phyloP scores from a whole-genome alignment of 805 yeast genomes.

The Zygosaccharomyces lentus region DNA sequence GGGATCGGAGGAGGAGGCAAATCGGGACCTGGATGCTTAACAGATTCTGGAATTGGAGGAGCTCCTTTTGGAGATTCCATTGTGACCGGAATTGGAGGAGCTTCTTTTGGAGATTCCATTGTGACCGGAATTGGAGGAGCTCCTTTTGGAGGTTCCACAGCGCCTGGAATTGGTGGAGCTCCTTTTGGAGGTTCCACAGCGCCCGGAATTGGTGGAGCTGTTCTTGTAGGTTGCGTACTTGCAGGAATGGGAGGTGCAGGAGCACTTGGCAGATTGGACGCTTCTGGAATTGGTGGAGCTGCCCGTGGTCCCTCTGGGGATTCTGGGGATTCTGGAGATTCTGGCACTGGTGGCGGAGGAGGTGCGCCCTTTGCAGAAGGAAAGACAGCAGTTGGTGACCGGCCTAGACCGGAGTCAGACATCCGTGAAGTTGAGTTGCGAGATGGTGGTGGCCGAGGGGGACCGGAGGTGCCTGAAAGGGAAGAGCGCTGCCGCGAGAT shows the following conservation, averaged over 20 bases:
- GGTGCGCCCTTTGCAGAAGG: not conserved
- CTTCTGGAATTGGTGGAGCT: not conserved
- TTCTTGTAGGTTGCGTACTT: not conserved
- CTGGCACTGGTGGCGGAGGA: not conserved
- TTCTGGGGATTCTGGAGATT: not conserved
- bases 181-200: not conserved
- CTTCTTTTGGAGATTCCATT: not conserved
- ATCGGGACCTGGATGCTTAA: not conserved
- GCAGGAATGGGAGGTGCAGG: not conserved
- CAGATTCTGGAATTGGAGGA: not conserved
- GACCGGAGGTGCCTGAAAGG: not conserved
- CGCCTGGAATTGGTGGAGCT: not conserved
- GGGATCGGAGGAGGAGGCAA: not conserved
- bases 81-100: not conserved
- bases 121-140: not conserved
- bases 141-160: not conserved
- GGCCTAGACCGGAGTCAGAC: not conserved
- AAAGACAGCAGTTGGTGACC: not conserved
- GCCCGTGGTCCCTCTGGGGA: not conserved
- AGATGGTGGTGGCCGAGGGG: constrained; percentile 4
- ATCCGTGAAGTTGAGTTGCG: not conserved
- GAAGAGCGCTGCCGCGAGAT: not conserved
- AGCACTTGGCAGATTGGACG: not conserved
- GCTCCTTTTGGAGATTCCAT: not conserved
- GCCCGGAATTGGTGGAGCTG: not conserved